Evolutionary conservation across 768 basidiomycete genomes (phyloP), one percentile per base, ranked within the genome.

Genomic region (Kwoniella sp.): DNA sequence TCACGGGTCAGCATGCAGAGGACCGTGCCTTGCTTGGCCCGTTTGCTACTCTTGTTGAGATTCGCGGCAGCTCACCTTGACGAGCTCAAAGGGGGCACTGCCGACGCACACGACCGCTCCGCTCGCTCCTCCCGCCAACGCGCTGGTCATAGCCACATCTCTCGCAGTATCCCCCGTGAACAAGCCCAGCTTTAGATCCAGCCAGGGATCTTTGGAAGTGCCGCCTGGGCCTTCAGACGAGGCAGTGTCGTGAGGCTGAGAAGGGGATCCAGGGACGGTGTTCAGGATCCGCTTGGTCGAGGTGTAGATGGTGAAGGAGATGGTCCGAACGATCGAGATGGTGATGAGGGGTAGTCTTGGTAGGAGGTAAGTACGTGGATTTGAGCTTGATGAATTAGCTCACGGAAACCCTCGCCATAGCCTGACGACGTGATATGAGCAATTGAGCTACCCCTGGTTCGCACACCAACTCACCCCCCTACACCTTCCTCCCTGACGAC

Each of bases 21-120:
- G 15, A 15, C 15, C 14, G 20, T 38, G 37, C 17, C 23, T 3
- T 38, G 4, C n/a, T 19, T 38, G 37, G 22, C n/a, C 23, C 17
- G 23, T 42, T 25, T 4, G 42, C n/a, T 14, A 28, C n/a, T 15
- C 42, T 12, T 8, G 20, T 3, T 22, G 20, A 41, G 11, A 5
- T 19, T 23, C 10, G 4, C 34, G 11, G 15, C 55, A 39, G 52
- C 75, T 54, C 53, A 90, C 89, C 80, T 96, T 96, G 69, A 96
- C 89, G 32, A 96, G 85, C 74, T 96, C 91, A 67, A 96, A 96
- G 40, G 91, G 92, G 58, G 88, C 84, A 78, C 88, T 89, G 48
- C 84, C 84, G 64, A 90, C 83, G 19, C 87, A 89, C 49, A 95
- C 92, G 40, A 92, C 76, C 7, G 89, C 85, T 9, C 92, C 92